Conservation (phyloP, 352 stramenopile genomes). For the Phytophthora hybrid region DNA sequence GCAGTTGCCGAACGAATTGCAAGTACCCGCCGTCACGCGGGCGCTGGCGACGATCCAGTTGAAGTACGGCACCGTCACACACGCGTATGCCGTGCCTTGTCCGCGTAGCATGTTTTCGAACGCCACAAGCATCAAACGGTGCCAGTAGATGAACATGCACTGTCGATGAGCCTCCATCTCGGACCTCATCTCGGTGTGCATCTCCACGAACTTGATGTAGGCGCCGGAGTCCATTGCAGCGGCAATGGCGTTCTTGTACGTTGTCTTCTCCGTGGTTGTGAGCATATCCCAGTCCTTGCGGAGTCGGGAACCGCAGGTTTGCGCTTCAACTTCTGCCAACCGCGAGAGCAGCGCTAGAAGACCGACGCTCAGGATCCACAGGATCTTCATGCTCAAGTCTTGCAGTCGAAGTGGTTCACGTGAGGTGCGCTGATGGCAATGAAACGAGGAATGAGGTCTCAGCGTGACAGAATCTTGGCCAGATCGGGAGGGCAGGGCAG, state of each 20-base stretch:
- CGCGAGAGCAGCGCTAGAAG: slow-evolving; percentile 16
- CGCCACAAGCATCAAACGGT: slow-evolving; percentile 63
- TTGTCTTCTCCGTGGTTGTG: slow-evolving; percentile 47
- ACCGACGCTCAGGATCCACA: slow-evolving; percentile 6
- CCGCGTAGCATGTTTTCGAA: slow-evolving; percentile 90
- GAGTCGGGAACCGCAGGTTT: slow-evolving; percentile 48
- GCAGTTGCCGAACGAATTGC: slow-evolving; percentile 59
- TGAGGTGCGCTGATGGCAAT: slow-evolving; percentile 13
- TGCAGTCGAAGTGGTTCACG: slow-evolving; percentile 7
- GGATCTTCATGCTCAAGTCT: slow-evolving; percentile 30
- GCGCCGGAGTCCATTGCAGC: slow-evolving; percentile 63
- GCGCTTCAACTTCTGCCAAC: slow-evolving; percentile 18
- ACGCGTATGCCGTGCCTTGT: slow-evolving; percentile 60
- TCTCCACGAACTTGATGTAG: slow-evolving; percentile 73
- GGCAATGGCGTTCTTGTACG: slow-evolving; percentile 55
- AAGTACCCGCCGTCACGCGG: slow-evolving; percentile 47
- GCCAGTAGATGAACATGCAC: slow-evolving; percentile 90
- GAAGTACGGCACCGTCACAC: slow-evolving; percentile 84
- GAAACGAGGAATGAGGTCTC: slow-evolving; percentile 31
- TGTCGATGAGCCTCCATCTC: slow-evolving; percentile 61
- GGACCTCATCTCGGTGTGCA: slow-evolving; percentile 72
- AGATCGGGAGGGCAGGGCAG: not conserved
- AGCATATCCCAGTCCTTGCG: slow-evolving; percentile 63
- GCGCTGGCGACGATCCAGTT: slow-evolving; percentile 74
- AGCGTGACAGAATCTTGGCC: not conserved